phyloP scores from a whole-genome alignment of 352 stramenopile genomes.

The Phytophthora macrochlamydospora region DNA sequence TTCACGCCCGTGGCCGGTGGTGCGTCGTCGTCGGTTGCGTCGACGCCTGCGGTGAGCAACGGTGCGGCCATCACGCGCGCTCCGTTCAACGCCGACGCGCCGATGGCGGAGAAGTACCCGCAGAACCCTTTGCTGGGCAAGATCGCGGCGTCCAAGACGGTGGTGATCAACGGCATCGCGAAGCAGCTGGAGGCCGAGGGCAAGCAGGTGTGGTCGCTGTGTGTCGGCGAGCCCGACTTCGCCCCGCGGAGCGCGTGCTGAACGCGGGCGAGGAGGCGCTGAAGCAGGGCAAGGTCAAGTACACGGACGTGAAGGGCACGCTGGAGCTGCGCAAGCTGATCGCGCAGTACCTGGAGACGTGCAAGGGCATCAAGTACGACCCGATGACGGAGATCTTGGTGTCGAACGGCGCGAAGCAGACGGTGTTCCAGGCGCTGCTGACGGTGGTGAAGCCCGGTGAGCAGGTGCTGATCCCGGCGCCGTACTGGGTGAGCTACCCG shows the following conservation, averaged over 20 bases:
- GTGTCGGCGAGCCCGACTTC: conserved; percentile 97
- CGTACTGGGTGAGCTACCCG: conserved; percentile 97
- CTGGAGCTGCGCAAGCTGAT: conserved; percentile 90
- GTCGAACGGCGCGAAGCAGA: conserved; percentile 96
- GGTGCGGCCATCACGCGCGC: neutral
- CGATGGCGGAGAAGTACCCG: conserved; percentile 64
- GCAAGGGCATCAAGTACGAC: conserved; percentile 93
- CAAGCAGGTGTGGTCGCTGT: conserved; percentile 92
- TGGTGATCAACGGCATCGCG: conserved; percentile 95
- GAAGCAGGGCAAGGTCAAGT: conserved; percentile 88
- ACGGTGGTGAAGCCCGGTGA: conserved; percentile 92
- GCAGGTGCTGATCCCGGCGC: conserved; percentile 95
- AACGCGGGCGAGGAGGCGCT: conserved; percentile 84
- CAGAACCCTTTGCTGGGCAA: conserved; percentile 84
- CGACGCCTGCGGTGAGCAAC: neutral
- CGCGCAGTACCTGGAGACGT: conserved; percentile 85
- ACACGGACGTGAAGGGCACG: conserved; percentile 95
- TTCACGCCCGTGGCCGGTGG: conserved; percentile 13
- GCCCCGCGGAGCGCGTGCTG: conserved; percentile 88
- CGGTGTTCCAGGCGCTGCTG: conserved; percentile 93
- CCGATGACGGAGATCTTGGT: conserved; percentile 93
- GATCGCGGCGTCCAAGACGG: conserved; percentile 90
- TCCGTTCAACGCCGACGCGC: neutral
- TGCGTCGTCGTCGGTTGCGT: neutral
- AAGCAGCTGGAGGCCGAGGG: conserved; percentile 96